Conservation (phyloP, 352 stramenopile genomes). For the Pythium aristosporum region DNA sequence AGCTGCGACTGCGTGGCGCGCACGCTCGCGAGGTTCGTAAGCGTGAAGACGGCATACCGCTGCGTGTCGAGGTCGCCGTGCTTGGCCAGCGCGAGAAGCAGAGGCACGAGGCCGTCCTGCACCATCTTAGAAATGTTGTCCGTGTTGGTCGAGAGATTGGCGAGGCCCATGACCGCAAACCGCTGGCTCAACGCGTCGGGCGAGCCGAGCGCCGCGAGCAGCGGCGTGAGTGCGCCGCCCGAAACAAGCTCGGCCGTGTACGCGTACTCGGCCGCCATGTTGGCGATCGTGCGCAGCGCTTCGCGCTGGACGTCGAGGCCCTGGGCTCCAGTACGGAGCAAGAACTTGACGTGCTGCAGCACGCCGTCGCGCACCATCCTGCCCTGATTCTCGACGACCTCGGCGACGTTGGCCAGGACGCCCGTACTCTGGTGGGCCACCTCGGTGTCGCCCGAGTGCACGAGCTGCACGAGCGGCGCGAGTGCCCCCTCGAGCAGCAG, state of each 20-base stretch:
- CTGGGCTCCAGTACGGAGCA: slow-evolving; percentile 75
- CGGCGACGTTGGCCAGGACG: slow-evolving; percentile 92
- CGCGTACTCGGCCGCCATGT: slow-evolving; percentile 94
- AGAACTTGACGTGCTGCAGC: slow-evolving; percentile 96
- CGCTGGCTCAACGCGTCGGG: slow-evolving; percentile 92
- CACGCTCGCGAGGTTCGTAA: slow-evolving; percentile 93
- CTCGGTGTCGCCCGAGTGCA: slow-evolving; percentile 90
- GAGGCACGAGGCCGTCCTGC: slow-evolving; percentile 87
- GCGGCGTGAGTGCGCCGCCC: slow-evolving; percentile 83
- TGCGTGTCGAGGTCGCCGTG: slow-evolving; percentile 91
- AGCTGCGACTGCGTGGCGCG: slow-evolving; percentile 83
- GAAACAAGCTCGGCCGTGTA: slow-evolving; percentile 92
- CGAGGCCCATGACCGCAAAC: slow-evolving; percentile 94
- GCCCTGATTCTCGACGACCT: slow-evolving; percentile 94
- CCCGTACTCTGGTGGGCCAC: slow-evolving; percentile 89
- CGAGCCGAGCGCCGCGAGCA: slow-evolving; percentile 89
- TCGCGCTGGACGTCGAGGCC: slow-evolving; percentile 93
- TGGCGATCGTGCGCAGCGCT: slow-evolving; percentile 91
- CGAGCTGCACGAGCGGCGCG: slow-evolving; percentile 81
- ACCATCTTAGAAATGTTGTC: slow-evolving; percentile 90
- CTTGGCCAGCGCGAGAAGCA: slow-evolving; percentile 84
- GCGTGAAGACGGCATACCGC: slow-evolving; percentile 90
- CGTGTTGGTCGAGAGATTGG: slow-evolving; percentile 93
- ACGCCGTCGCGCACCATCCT: slow-evolving; percentile 94
- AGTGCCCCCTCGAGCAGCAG: slow-evolving; percentile 88